Evolutionary conservation across 176 grass and related monocot genomes (phyloP).

Genomic region (Secale cereale): DNA sequence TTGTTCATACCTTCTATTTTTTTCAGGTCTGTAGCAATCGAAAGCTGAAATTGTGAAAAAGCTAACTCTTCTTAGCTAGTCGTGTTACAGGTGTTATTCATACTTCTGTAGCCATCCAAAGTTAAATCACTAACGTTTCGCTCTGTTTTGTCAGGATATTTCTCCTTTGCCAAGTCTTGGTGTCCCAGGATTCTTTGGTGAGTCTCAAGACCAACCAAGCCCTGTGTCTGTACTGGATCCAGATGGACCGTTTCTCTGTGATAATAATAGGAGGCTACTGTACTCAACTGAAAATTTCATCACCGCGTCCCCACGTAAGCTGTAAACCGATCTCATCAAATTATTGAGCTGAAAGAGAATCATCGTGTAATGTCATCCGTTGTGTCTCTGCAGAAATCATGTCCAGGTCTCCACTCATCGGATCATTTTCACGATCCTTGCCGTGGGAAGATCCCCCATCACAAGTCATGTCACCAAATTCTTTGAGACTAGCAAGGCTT

Average conservation of each 20-base stretch:
- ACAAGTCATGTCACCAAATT: conserved; percentile 67
- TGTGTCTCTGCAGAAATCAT: conserved; percentile 61
- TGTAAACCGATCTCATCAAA: conserved; percentile 10
- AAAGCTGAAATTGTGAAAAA: too few relatives aligned
- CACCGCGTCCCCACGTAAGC: conserved; percentile 69
- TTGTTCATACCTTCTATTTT: neutral
- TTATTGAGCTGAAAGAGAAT: neutral
- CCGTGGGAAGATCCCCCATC: conserved; percentile 50
- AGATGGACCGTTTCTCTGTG: conserved; percentile 53
- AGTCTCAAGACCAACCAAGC: conserved; percentile 60
- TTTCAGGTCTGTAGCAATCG: neutral
- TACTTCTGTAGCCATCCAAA: neutral
- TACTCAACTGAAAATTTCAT: conserved; percentile 50
- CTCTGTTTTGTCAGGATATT: conserved; percentile 44
- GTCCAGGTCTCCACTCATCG: conserved; percentile 71
- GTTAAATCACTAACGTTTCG: conserved; percentile 6
- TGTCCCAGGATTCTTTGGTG: conserved; percentile 29
- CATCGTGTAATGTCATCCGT: conserved; percentile 1
- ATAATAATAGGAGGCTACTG: conserved; percentile 42
- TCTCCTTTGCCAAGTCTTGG: conserved; percentile 44
- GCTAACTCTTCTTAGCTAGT: too few relatives aligned
- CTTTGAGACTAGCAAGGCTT: conserved; percentile 65
- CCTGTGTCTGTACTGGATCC: conserved; percentile 70
- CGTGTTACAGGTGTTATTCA: neutral
- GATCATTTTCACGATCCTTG: conserved; percentile 71